Evolutionary conservation across 2,329 filamentous ascomycete genomes (phyloP), one percentile per base, ranked within the genome.

Genomic region (Paracorniculantispora psalliotae): DNA sequence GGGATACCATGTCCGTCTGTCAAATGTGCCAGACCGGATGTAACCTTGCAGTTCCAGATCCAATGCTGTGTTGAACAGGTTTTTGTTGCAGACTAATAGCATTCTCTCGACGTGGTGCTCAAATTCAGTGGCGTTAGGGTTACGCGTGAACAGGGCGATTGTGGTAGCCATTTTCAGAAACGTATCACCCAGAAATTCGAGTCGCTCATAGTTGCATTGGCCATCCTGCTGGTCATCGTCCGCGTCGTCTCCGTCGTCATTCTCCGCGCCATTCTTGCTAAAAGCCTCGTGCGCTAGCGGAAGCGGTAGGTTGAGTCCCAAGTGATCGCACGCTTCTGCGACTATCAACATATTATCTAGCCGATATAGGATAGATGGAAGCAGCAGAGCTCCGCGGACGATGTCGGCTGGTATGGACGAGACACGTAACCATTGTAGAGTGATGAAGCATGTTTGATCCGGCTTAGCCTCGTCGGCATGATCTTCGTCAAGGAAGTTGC

Each of bases 161-260:
- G 92, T 93, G 0, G 93, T 97, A 12, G 90, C 91, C 87, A 97
- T 93, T 73, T 99, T 99, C 61, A 99, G 79, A 67, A 97, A 96
- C 35, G 88, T 90, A 70, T 99, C 94, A 0, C 94, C 94, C 2
- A 97, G 80, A 61, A 97, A 96, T 67, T 99, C 94, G 0, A 97
- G 80, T 13, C 94, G 84, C 71, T 99, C 94, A 67, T 99, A 99
- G 66, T 97, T 97, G 41, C 87, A 33, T n/a, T 33, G 44, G 15
- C 23, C 88, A 1, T 92, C 91, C 91, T 96, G 96, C 2, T 92
- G 92, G 50, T 82, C 78, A 65, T 92, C 89, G 49, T 92, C 86
- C 64, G 92, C 90, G 55, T 91, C 73, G 41, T 88, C 80, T 35
- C 81, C 77, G 0, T 96, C 90, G 8, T 89, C 88, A 0, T 86